Evolutionary conservation across 768 basidiomycete species (phyloP), one percentile per base, ranked within the genome.

Genomic region (Amanita phalloides): DNA sequence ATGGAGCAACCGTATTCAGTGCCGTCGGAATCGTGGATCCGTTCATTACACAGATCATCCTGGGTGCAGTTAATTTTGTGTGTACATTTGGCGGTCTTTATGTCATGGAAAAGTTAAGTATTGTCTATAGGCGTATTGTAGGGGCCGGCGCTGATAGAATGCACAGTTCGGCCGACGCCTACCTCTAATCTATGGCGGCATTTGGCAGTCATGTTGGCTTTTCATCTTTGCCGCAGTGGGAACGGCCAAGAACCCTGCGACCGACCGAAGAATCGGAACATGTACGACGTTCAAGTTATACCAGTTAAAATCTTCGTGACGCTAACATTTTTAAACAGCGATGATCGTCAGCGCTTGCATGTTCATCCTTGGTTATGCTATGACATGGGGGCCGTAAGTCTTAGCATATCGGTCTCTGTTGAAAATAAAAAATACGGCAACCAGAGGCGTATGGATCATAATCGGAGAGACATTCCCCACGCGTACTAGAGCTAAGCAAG

Each of bases 401-500:
- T 9, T 17, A 9, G 11, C 4, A 30, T 17, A 10, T 25, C 7
- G 9, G 13, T 30, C 13, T 26, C 13, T 3, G 13, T 8, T 46
- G 14, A n/a, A 23, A 9, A 6, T 23, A 13, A n/a, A 10, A 3
- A 46, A 23, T 9, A 21, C 9, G 17, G 6, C 20, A 35, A 13
- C 30, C 26, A 57, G 73, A n/a, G 82, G 83, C 44, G 64, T 86
- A 36, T 88, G 85, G 85, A 85, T 88, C 59, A 70, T 87, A 17
- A 84, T 82, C 51, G 85, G 84, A 35, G 85, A 88, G 64, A 84
- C 82, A 1, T 87, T 86, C 71, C 79, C 83, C 0, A 85, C 81
- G 8, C 72, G 82, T 21, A 84, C 84, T 3, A 76, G 84, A 49
- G 78, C 84, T 3, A 82, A 84, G 62, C 85, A 86, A 61, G 83